A percentile compares a stretch with the other conserved stretches of the same genome.
Evolutionary conservation across 257 asterid species (phyloP).

Genomic region (Nicotiana undulata): DNA sequence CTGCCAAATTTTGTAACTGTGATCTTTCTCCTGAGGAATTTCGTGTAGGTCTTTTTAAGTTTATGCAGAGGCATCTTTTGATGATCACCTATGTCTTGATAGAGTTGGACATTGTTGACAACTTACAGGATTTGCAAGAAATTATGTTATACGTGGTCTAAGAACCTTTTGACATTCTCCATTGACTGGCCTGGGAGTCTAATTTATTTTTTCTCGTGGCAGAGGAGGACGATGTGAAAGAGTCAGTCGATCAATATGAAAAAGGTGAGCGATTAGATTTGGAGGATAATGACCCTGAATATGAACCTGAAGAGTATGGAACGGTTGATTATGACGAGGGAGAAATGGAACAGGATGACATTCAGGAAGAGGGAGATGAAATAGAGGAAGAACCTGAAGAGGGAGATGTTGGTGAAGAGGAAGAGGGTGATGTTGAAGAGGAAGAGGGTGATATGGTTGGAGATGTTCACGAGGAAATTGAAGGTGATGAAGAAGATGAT

Average conservation of each 20-base stretch:
- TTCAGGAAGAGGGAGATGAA: conserved; percentile 51
- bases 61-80: neutral
- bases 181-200: conserved; percentile 1
- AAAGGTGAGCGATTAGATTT: conserved; percentile 82
- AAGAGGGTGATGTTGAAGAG: conserved; percentile 62
- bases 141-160: neutral
- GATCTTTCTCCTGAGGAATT: neutral
- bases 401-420: conserved; percentile 52
- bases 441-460: conserved; percentile 29
- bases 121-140: neutral
- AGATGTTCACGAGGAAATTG: conserved; percentile 56
- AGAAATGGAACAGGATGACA: conserved; percentile 62
- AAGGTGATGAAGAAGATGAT: conserved; percentile 59
- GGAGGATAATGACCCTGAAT: conserved; percentile 95
- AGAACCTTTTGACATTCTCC: neutral
- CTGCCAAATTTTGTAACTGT: neutral
- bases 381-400: conserved; percentile 54
- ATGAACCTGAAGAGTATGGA: conserved; percentile 83
- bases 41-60: neutral
- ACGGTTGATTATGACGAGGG: conserved; percentile 80
- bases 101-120: neutral
- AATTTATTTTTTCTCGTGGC: conserved; percentile 23
- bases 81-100: neutral
- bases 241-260: conserved; percentile 65
- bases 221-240: conserved; percentile 54